A percentile compares a stretch with the other conserved stretches of the same genome.
Evolutionary conservation across 306 rosid genomes (phyloP).

Genomic region (Psophocarpus tetragonolobus): DNA sequence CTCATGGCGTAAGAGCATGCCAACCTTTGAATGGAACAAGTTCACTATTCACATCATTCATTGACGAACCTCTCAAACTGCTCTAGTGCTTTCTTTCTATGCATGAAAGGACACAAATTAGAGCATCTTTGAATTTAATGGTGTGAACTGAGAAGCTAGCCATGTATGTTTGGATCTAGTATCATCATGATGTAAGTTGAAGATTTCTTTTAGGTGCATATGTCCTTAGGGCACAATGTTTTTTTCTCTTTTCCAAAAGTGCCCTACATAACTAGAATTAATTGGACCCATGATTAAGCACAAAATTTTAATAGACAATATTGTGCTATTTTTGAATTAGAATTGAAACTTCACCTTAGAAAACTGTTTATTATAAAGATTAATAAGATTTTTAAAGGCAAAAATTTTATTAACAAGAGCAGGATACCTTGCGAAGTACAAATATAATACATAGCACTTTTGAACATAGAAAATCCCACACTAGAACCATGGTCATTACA

Average conservation of each 20-base stretch:
- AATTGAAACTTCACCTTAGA: too few species aligned
- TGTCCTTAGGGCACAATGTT: background rate
- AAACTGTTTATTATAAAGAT: too few species aligned
- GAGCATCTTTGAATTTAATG: background rate
- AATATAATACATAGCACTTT: too few species aligned
- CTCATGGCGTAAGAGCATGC: background rate
- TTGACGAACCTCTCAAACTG: background rate
- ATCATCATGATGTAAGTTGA: background rate
- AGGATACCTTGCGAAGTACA: too few species aligned
- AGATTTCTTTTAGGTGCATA: conserved; percentile 4
- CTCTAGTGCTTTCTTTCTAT: background rate
- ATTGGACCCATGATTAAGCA: background rate
- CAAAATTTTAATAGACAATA: too few species aligned
- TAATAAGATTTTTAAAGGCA: too few species aligned
- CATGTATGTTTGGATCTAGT: background rate
- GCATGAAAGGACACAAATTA: background rate
- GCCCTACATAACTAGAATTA: background rate
- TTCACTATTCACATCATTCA: background rate
- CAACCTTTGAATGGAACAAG: background rate
- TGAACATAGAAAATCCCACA: too few species aligned
- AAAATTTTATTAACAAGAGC: too few species aligned
- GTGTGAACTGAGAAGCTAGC: background rate
- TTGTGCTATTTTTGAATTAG: too few species aligned
- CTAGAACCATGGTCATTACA: too few species aligned
- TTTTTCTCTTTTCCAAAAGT: background rate